Evolutionary conservation across 495 filamentous ascomycete species (phyloP), one percentile per base, ranked within the genome.

Genomic region (Melanomma pulvis-pyrius): DNA sequence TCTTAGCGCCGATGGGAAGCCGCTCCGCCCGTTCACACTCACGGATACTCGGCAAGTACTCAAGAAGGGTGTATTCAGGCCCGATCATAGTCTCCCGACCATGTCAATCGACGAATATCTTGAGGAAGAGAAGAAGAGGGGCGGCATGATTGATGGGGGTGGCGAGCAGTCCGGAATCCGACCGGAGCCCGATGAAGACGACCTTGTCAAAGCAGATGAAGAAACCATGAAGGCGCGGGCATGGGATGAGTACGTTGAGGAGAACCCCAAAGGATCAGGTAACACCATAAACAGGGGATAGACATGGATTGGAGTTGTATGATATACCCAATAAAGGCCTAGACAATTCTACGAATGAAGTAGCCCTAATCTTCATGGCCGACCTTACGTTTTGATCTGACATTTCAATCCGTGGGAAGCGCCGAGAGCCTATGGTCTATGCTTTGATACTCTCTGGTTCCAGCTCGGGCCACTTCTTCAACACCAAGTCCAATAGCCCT

Each of bases 31-130:
- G 2, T 98, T 98, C 71, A 97, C 92, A 2, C 75, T 98, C 32
- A 79, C 94, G 1, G 87, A 89, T 71, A 90, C 83, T 56, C 85
- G 94, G 5, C 85, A 92, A 71, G 84, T 90, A 68, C 76, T 97
- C 44, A 88, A 87, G 58, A 79, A 88, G 50, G 92, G 93, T 3
- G 93, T 98, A 2, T 98, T 98, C 76, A 84, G 89, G 57, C 86
- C 92, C 1, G 90, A 93, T 8, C 94, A 98, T 75, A 97, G 90
- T 76, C 78, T 98, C 46, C 94, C 94, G 9, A 98, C 96, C 0
- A 98, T 98, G 94, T 90, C 86, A 0, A 98, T 98, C 63, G 96
- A 98, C 68, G 94, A 98, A 76, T 98, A 98, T 73, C 79, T 98
- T 17, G 93, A 93, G 50, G 94, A 98, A 78, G 94, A 98, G 76